A percentile compares a stretch with the other conserved stretches of the same genome.
Conservation (phyloP, 2,329 filamentous ascomycete species). For the Lecanosticta acicola region DNA sequence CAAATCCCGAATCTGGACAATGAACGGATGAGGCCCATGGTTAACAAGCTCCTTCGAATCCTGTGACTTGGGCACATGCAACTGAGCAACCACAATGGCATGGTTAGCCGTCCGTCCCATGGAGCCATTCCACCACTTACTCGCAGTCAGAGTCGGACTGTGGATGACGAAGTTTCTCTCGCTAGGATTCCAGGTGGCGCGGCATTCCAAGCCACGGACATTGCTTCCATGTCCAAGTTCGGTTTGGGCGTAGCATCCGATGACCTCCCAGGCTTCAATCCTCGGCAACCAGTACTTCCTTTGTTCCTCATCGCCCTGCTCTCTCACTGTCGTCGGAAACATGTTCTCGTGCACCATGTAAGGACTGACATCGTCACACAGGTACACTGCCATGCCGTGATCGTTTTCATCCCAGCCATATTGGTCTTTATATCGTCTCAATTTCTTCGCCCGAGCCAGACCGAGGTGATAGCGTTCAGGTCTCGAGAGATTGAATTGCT, state of each 20-base stretch:
- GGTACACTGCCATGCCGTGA: constrained; percentile 47
- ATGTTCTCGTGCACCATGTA: constrained; percentile 49
- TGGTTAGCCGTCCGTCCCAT: constrained; percentile 52
- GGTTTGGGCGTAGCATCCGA: constrained; percentile 49
- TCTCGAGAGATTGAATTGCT: constrained; percentile 47
- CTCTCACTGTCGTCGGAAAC: constrained; percentile 48
- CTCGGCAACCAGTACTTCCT: constrained; percentile 46
- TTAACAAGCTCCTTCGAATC: constrained; percentile 34
- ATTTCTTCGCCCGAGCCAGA: constrained; percentile 47
- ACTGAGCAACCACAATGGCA: constrained; percentile 50
- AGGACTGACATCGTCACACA: constrained; percentile 50
- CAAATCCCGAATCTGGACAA: constrained; percentile 48
- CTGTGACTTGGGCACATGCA: constrained; percentile 39
- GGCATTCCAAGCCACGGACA: constrained; percentile 46
- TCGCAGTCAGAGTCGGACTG: constrained; percentile 48
- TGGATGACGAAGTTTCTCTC: constrained; percentile 47
- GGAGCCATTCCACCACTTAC: constrained; percentile 53
- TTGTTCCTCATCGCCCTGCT: constrained; percentile 47
- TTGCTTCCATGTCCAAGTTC: constrained; percentile 51
- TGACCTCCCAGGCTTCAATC: constrained; percentile 46
- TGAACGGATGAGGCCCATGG: constrained; percentile 50
- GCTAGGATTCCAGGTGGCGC: constrained; percentile 43
- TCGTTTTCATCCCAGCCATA: constrained; percentile 48
- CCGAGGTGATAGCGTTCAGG: constrained; percentile 50
- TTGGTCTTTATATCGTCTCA: constrained; percentile 43